These are phyloP conservation scores for Plasmopara viticola DNA, from an alignment of 352 stramenopile species.

Conservation along the genomic window DNA sequence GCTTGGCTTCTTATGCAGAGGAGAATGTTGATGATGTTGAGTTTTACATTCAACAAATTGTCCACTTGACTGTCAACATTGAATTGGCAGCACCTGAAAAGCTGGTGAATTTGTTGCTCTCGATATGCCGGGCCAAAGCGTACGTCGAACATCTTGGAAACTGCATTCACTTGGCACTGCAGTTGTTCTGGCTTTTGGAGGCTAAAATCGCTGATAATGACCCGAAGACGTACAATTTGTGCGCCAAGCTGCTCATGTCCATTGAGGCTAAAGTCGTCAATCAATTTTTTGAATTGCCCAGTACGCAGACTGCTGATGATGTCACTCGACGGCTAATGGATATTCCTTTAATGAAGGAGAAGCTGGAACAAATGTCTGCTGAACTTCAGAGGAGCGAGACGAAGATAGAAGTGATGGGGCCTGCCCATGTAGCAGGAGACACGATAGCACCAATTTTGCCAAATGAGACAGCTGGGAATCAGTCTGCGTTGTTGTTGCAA, in stretches of 20 bases:
- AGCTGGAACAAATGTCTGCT: conserved; percentile 28
- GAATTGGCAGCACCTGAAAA: conserved; percentile 60
- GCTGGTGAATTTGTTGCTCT: conserved; percentile 63
- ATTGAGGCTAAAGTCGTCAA: conserved; percentile 82
- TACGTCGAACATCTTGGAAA: conserved; percentile 78
- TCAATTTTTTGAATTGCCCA: conserved; percentile 60
- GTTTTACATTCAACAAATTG: conserved; percentile 80
- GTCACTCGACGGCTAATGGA: conserved; percentile 41
- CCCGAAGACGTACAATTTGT: conserved; percentile 68
- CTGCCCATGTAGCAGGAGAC: conserved; percentile 3
- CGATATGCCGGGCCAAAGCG: conserved; percentile 66
- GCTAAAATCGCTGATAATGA: conserved; percentile 70
- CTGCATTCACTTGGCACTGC: conserved; percentile 68
- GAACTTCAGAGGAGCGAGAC: not conserved
- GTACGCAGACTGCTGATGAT: conserved; percentile 21
- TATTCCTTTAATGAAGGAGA: conserved; percentile 54
- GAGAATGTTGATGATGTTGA: conserved; percentile 71
- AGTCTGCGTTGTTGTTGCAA: conserved; percentile 51
- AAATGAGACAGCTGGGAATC: conserved; percentile 4
- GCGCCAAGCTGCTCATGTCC: conserved; percentile 72
- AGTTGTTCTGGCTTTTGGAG: conserved; percentile 65
- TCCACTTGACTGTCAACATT: conserved; percentile 62
- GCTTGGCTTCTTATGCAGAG: conserved; percentile 53
- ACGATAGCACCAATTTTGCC: conserved; percentile 5
- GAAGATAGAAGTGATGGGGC: conserved; percentile 10